Evolutionary conservation across 768 basidiomycete species (phyloP), one percentile per base, ranked within the genome.

Genomic region (Suillus subluteus): DNA sequence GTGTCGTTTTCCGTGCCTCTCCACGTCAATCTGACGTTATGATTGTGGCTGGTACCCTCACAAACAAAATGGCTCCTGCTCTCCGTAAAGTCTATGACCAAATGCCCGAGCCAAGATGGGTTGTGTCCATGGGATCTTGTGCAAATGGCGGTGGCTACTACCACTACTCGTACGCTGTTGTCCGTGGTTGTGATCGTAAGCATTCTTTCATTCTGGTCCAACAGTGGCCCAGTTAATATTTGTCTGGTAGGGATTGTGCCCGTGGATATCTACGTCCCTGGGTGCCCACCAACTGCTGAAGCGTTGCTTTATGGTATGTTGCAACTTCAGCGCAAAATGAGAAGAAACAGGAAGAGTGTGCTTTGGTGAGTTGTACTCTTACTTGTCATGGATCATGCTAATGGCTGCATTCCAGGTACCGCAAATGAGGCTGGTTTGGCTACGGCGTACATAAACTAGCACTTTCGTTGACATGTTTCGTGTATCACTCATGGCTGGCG

Each of bases 101-200:
- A 79, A 99, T 99, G 97, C 98, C 98, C 40, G 96, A 98, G 74
- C 98, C 98, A 88, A 92, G 97, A 74, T 99, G 98, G 98, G 98
- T 99, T 66, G 92, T 99, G 75, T 99, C 97, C 32, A 99, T 99
- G 98, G 98, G 98, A 56, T 98, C 97, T 6, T 99, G 98, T 79
- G 98, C 98, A 21, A 99, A 99, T 78, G 98, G 98, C 38, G 95
- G 96, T 65, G 96, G 95, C 18, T 96, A 96, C 82, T 96, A 96
- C 79, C 96, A 97, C 81, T 98, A 98, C 79, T 98, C 97, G 35
- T 99, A 99, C 80, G 96, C 96, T 37, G 98, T 99, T 68, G 98
- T 99, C 44, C 90, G 98, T 58, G 98, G 98, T 18, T 99, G 97
- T 78, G 98, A 99, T 83, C 89, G 98, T 92, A 76, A 66, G 91